A percentile compares a stretch with the other conserved stretches of the same genome.
These are phyloP conservation scores for Rubia peregrina DNA, from an alignment of 305 asterid species.

Conservation along the genomic window DNA sequence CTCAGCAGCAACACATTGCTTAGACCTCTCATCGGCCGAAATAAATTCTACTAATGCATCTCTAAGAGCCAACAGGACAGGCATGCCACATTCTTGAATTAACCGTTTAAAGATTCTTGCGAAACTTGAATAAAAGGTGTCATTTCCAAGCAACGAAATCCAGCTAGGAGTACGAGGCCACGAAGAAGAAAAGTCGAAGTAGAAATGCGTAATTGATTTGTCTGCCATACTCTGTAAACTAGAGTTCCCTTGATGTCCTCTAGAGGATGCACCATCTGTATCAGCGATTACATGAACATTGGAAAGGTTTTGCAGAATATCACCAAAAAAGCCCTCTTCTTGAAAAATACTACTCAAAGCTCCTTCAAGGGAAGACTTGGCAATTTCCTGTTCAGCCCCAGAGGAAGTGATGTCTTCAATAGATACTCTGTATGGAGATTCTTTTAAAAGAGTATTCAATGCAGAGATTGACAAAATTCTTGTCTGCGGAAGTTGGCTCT, in stretches of 20 bases:
- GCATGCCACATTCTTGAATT: constrained; percentile 92
- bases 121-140: constrained; percentile 78
- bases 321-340: constrained; percentile 87
- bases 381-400: constrained; percentile 32
- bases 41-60: constrained; percentile 69
- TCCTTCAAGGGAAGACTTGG: constrained; percentile 83
- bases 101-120: constrained; percentile 92
- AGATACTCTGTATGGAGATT: constrained; percentile 81
- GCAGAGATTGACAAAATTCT: constrained; percentile 98
- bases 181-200: constrained; percentile 93
- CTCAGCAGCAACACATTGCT: constrained; percentile 99
- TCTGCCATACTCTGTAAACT: constrained; percentile 88
- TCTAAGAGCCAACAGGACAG: constrained; percentile 69
- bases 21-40: constrained; percentile 86
- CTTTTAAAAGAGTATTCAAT: constrained; percentile 85
- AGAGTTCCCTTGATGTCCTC: constrained; percentile 72
- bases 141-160: constrained; percentile 85
- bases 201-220: constrained; percentile 89
- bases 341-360: constrained; percentile 71
- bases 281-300: constrained; percentile 84
- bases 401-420: constrained; percentile 33
- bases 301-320: constrained; percentile 82
- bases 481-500: constrained; percentile 98
- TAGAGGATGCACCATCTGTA: constrained; percentile 60
- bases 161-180: constrained; percentile 99